Percentiles rank a stretch among this genome's conserved stretches.
These are phyloP conservation scores for Saccharomycopsis olivae DNA, from an alignment of 805 yeast genomes.

Conservation along the genomic window DNA sequence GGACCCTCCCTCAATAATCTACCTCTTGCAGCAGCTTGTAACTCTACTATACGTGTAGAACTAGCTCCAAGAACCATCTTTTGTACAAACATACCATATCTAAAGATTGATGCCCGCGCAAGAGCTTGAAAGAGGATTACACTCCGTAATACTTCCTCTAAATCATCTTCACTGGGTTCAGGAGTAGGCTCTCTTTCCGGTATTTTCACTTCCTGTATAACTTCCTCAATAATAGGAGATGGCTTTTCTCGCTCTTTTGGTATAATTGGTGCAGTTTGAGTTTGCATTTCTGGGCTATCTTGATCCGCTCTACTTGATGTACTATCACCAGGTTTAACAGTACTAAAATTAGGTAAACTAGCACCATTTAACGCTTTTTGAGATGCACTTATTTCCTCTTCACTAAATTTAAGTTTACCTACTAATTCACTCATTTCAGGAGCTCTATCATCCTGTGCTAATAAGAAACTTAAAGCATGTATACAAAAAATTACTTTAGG, in stretches of 20 bases:
- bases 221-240: not conserved
- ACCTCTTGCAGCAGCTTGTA: conserved; percentile 34
- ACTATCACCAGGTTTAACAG: conserved; percentile 25
- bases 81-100: conserved; percentile 55
- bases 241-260: no score
- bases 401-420: conserved; percentile 51
- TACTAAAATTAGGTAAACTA: conserved; percentile 68
- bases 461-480: conserved; percentile 75
- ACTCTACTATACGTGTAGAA: conserved; percentile 34
- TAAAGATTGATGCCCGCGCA: conserved; percentile 55
- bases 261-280: not conserved
- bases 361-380: conserved; percentile 56
- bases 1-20: conserved; percentile 17
- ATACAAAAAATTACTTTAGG: conserved; percentile 92
- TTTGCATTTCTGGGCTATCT: not conserved
- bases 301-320: not conserved
- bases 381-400: conserved; percentile 58
- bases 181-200: conserved; percentile 8
- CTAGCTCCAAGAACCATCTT: conserved; percentile 51
- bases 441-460: conserved; percentile 46
- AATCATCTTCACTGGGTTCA: conserved; percentile 18
- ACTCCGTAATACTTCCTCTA: conserved; percentile 23
- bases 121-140: conserved; percentile 55
- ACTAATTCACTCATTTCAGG: conserved; percentile 55
- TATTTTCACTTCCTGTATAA: conserved; percentile 2